Evolutionary conservation across 768 basidiomycete species (phyloP).

Genomic region (Lactifluus subvellereus): DNA sequence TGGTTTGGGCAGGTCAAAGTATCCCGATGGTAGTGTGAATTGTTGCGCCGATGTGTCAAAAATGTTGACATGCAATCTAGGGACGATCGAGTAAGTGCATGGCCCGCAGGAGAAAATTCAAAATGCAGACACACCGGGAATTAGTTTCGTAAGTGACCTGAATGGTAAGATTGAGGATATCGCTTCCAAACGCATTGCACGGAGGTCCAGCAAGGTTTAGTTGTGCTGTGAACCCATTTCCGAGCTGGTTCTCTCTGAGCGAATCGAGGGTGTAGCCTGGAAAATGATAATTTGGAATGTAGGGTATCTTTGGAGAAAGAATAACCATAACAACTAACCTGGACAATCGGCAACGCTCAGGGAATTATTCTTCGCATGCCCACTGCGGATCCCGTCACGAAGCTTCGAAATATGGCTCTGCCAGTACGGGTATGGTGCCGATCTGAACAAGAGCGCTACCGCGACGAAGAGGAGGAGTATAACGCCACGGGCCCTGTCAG

Average conservation of each 20-base stretch:
- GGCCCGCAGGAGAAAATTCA: slow-evolving; percentile 4
- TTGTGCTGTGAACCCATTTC: slow-evolving; percentile 48
- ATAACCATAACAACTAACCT: slow-evolving; percentile 6
- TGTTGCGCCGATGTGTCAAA: slow-evolving; percentile 55
- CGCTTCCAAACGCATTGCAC: slow-evolving; percentile 62
- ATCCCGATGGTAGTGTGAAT: slow-evolving; percentile 57
- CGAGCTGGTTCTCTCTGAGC: slow-evolving; percentile 34
- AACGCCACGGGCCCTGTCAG: slow-evolving; percentile 5
- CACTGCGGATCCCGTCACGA: slow-evolving; percentile 13
- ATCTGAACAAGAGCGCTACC: slow-evolving; percentile 9
- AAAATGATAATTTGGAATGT: neutral
- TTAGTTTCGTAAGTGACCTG: slow-evolving; percentile 60
- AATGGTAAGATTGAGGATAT: slow-evolving; percentile 53
- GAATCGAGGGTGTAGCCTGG: slow-evolving; percentile 51
- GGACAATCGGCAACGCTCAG: slow-evolving; percentile 23
- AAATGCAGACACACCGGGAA: slow-evolving; percentile 36
- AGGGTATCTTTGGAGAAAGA: neutral
- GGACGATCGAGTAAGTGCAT: slow-evolving; percentile 37
- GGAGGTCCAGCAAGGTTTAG: slow-evolving; percentile 48
- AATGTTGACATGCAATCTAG: slow-evolving; percentile 63
- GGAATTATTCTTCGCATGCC: neutral
- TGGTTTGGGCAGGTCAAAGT: slow-evolving; percentile 35
- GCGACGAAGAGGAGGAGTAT: neutral
- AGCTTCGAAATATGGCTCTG: neutral
- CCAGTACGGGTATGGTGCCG: slow-evolving; percentile 13